Base-by-base conservation (phyloP, 1,139 yeast species). In the Geotrichum siamense region DNA sequence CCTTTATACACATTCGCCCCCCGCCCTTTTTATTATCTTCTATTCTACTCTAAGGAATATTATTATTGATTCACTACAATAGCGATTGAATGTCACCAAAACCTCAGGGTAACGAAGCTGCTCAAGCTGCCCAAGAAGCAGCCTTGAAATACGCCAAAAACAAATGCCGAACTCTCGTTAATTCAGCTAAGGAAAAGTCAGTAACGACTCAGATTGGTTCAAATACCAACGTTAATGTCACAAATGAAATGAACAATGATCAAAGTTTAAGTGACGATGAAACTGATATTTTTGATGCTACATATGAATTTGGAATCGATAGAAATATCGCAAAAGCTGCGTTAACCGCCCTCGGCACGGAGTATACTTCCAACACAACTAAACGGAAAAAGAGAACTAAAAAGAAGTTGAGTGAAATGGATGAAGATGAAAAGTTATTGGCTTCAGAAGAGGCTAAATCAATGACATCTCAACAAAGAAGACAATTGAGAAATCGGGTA, bases 401-500 rank as follows among this genome's bases (percentile, higher is more conserved):
- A 31, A 46, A 46, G 36, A 30, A 42, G 16, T 29, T 36, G 3
- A 39, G 40, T 22, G 50, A 47, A 20, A 51, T 51, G 45, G 63
- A 60, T 45, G 60, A 56, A 20, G 64, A 60, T 41, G 63, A 60
- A 48, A 48, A 49, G 22, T 48, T 60, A 19, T 51, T 60, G 37
- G 53, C 55, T 2, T 57, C 62, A 2, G 63, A 58, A 22, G 60
- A 54, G 10, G 61, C 62, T 30, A 57, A 57, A 49, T 53, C 54
- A 37, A 53, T 60, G 19, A 48, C 60, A 15, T 52, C 63, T 17
- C 56, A 57, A 36, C 61, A 60, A 45, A 58, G 64, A 8, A 50
- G 64, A 12, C 64, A 60, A 47, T 52, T 60, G 26, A 51, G 64
- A 25, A 60, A 60, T 45, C 51, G 60, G 38, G 63, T 60, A 12